Evolutionary conservation across 23 red algal species (phyloP), one percentile per base, ranked within the genome.

Genomic region (Gracilaria caudata): DNA sequence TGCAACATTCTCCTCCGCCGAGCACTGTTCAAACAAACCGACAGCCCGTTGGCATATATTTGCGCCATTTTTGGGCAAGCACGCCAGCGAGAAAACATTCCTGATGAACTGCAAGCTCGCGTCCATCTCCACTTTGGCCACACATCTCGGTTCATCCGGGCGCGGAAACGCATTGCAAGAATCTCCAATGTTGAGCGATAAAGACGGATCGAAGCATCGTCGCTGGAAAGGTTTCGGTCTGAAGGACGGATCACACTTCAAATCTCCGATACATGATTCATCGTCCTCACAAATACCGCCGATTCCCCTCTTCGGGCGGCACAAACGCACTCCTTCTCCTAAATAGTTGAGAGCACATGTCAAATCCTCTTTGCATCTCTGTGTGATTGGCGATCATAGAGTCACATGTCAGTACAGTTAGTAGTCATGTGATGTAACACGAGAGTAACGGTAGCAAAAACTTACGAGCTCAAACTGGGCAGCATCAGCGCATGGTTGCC

Each of bases 1-100:
- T 34, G n/a, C 49, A 56, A 78, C 51, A 39, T 78, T 78, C 13
- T 53, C 49, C 13, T 56, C 21, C 49, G 40, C 3, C 8, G 41
- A 49, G 73, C 73, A 78, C 37, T 51, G 73, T 56, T 7, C 37
- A 28, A 78, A 78, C 21, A 78, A 56, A 49, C 44, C 38, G 3
- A 56, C 73, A 4, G 39, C 4, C 8, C 26, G 12, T n/a, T 78
- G 73, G 25, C 73, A 78, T 8, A 56, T n/a, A 39, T 53, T 39
- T 49, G 73, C n/a, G 5, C 73, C 73, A 26, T 49, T 56, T n/a
- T 78, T 78, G 13, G 73, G 73, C 49, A 51, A 78, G 73, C 73
- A 78, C 33, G 73, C 5, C 32, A 68, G 64, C 4, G 64, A 29
- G 29, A 35, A 68, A 68, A 57, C 29, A 20, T 38, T 39, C 29